Base-by-base conservation (phyloP, 2,329 filamentous ascomycete species). In the Alternaria angustiovoidea region DNA sequence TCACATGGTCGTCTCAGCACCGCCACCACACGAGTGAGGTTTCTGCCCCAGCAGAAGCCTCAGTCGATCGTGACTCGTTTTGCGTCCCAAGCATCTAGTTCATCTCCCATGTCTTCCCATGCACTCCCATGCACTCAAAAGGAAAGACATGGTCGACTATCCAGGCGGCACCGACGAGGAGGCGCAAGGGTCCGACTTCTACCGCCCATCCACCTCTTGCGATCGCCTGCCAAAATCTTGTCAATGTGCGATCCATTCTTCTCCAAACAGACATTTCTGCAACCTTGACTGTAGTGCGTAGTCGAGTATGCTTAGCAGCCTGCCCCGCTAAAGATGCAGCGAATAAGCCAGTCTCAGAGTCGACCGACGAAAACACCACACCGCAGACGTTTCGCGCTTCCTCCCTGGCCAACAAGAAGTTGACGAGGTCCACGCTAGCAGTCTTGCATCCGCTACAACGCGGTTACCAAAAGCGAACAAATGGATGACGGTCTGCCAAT, bases 121-220 rank as follows among this genome's bases (percentile, higher is more conserved):
- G 6, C 24, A 24, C 24, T 24, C 6, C 24, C 24, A 24, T 24
- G 24, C 24, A 24, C 24, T 24, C 24, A 34, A 49, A 36, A 56
- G 36, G 12, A 38, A 4, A 7, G 24, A 26, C 7, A 42, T 44
- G 39, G 54, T 64, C 65, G 65, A 73, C 67, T 75, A 72, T 75
- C 73, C 74, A 75, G 74, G 68, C 64, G 64, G 71, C 71, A 76
- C 74, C 71, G 65, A 67, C 74, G 72, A 63, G 74, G 73, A 76
- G 71, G 74, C 73, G 74, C 74, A 73, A 72, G 74, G 71, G 67
- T 76, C 73, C 74, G 73, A 72, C 71, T 74, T 75, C 70, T 72
- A 64, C 69, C 70, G 65, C 71, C 72, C 72, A 44, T 71, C 73
- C 72, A 53, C 57, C 72, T 74, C 71, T 73, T 75, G 68, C 69